Evolutionary conservation across 2,329 filamentous ascomycete genomes (phyloP).

Genomic region (Acephala macrosclerotiorum): DNA sequence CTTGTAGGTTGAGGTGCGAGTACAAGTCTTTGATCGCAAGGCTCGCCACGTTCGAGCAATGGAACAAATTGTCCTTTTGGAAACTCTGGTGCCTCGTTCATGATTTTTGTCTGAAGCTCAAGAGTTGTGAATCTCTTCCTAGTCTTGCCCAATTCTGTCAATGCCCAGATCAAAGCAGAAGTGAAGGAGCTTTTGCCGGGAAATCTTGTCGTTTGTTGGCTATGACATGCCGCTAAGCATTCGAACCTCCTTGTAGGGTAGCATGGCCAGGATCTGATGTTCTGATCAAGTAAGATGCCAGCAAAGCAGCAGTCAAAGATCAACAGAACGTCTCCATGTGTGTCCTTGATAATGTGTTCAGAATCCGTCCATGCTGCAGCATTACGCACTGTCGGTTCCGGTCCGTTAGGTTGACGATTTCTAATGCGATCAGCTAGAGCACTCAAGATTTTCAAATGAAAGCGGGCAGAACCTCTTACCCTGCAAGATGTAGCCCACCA

Average conservation of each 20-base stretch:
- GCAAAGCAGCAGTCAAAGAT: slow-evolving; percentile 3
- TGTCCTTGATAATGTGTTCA: not conserved
- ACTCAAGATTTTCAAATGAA: not conserved
- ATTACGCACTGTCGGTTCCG: not conserved
- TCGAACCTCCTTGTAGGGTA: not conserved
- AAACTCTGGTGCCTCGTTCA: not conserved
- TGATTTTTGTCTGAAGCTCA: not conserved
- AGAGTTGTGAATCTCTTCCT: not conserved
- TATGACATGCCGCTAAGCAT: not conserved
- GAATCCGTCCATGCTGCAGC: not conserved
- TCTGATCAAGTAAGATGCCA: not conserved
- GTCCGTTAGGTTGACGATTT: not conserved
- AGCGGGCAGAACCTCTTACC: not conserved
- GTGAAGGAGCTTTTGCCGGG: slow-evolving; percentile 1
- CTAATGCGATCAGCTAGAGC: not conserved
- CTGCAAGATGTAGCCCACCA: not conserved
- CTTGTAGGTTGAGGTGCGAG: too few relatives aligned
- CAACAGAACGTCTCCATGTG: not conserved
- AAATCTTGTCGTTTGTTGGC: not conserved
- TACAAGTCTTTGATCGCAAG: too few relatives aligned
- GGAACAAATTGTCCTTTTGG: not conserved
- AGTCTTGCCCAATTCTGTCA: not conserved
- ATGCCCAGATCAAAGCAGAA: slow-evolving; percentile 1
- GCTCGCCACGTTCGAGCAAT: too few relatives aligned
- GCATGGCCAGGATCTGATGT: not conserved